Evolutionary conservation across 768 basidiomycete species (phyloP).

Genomic region (Asterophora parasitica): DNA sequence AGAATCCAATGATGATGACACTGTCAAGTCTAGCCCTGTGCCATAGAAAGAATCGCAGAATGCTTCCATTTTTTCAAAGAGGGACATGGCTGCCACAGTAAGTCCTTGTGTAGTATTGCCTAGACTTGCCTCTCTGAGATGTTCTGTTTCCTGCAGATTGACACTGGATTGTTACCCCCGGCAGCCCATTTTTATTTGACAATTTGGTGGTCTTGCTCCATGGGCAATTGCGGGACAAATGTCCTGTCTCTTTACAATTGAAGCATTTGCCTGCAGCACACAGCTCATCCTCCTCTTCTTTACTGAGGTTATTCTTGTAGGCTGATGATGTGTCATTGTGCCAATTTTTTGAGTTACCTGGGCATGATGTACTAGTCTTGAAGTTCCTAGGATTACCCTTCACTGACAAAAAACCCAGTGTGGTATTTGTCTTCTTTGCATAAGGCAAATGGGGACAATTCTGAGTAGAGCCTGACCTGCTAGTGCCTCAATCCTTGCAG

Average conservation of each 20-base stretch:
- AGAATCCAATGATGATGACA: no score
- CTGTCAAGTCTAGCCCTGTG: no score
- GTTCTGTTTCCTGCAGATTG: not conserved
- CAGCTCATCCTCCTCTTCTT: constrained; percentile 5
- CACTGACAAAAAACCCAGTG: no score
- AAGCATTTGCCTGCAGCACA: constrained; percentile 6
- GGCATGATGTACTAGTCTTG: no score
- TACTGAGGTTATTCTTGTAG: not conserved
- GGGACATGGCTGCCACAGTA: not conserved
- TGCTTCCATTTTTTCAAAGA: not conserved
- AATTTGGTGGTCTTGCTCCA: not conserved
- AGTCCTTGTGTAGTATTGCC: not conserved
- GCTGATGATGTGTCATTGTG: not conserved
- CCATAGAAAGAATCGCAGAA: no score
- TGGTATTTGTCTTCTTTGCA: no score
- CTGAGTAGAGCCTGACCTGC: no score
- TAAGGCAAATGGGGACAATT: no score
- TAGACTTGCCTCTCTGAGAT: not conserved
- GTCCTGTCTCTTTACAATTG: constrained; percentile 4
- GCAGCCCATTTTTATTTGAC: not conserved
- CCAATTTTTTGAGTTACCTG: no score
- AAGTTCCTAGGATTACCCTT: no score
- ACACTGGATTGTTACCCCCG: not conserved
- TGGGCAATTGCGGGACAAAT: constrained; percentile 7
- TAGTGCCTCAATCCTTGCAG: no score